Percentiles rank a stretch among this genome's conserved stretches.
Evolutionary conservation across 176 grass and related monocot species (phyloP).

Genomic region (Luzula sylvatica): DNA sequence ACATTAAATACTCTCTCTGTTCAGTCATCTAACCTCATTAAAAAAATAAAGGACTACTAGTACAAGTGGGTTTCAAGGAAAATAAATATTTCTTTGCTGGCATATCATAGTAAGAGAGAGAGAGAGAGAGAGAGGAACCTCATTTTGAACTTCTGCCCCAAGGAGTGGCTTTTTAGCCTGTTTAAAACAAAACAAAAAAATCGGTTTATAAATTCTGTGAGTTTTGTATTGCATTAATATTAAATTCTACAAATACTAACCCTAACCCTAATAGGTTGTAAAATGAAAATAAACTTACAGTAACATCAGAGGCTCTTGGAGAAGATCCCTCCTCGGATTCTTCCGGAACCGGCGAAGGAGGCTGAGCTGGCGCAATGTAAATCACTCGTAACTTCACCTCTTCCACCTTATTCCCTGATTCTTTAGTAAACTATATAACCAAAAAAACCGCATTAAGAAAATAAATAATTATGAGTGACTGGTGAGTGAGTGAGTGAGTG

Average conservation of each 20-base stretch:
- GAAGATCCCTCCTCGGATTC: conserved; percentile 85
- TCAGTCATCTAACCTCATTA: background rate
- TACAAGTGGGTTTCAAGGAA: background rate
- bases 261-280: too few species aligned
- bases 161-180: too few species aligned
- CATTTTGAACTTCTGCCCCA: too few species aligned
- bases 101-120: background rate
- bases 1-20: background rate
- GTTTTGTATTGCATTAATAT: too few species aligned
- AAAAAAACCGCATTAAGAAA: background rate
- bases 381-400: conserved; percentile 28
- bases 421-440: conserved; percentile 25
- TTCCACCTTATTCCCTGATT: conserved; percentile 30
- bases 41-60: background rate
- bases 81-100: conserved; percentile 12
- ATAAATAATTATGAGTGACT: background rate
- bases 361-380: conserved; percentile 55
- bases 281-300: background rate
- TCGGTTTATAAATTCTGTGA: too few species aligned
- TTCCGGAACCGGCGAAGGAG: conserved; percentile 78
- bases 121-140: too few species aligned
- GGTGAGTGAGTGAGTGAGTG: background rate
- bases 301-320: conserved; percentile 40
- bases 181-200: too few species aligned
- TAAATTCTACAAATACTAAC: too few species aligned